Evolutionary conservation across 2,329 filamentous ascomycete species (phyloP).

Genomic region (Teratosphaeria viscida): DNA sequence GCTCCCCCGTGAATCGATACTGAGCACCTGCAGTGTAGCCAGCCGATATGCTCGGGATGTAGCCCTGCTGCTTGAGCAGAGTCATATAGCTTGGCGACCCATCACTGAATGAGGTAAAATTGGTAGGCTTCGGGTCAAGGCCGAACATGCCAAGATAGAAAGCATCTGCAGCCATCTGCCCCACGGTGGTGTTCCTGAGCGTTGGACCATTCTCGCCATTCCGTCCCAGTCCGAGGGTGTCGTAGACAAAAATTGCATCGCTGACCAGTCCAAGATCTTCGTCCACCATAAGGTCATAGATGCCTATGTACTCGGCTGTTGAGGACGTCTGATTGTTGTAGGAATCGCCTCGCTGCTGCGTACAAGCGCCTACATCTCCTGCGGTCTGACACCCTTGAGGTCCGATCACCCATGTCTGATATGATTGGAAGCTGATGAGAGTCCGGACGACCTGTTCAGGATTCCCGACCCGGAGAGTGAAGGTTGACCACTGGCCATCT

Average conservation of each 20-base stretch:
- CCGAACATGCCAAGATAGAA: slow-evolving; percentile 40
- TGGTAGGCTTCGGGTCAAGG: slow-evolving; percentile 40
- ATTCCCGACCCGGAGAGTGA: slow-evolving; percentile 49
- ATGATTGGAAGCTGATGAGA: slow-evolving; percentile 51
- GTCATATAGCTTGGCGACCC: slow-evolving; percentile 45
- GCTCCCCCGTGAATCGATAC: slow-evolving; percentile 42
- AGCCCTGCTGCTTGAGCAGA: slow-evolving; percentile 44
- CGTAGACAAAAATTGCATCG: slow-evolving; percentile 56
- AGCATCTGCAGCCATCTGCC: slow-evolving; percentile 28
- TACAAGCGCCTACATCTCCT: slow-evolving; percentile 35
- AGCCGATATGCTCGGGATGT: slow-evolving; percentile 62
- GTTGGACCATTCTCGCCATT: slow-evolving; percentile 30
- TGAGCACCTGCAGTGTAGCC: slow-evolving; percentile 67
- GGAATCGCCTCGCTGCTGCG: slow-evolving; percentile 46
- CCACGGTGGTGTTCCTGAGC: slow-evolving; percentile 33
- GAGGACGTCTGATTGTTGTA: slow-evolving; percentile 46
- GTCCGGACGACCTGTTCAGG: slow-evolving; percentile 46
- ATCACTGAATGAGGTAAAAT: slow-evolving; percentile 42
- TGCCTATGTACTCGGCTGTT: slow-evolving; percentile 41
- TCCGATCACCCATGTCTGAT: slow-evolving; percentile 61
- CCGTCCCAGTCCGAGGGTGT: slow-evolving; percentile 33
- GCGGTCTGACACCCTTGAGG: slow-evolving; percentile 43
- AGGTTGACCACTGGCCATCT: slow-evolving; percentile 64
- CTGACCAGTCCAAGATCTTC: slow-evolving; percentile 42
- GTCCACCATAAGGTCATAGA: slow-evolving; percentile 50